Percentiles rank a stretch among this genome's conserved stretches.
phyloP scores from a whole-genome alignment of 2,329 filamentous ascomycete genomes.

The Fusarium paranaense region DNA sequence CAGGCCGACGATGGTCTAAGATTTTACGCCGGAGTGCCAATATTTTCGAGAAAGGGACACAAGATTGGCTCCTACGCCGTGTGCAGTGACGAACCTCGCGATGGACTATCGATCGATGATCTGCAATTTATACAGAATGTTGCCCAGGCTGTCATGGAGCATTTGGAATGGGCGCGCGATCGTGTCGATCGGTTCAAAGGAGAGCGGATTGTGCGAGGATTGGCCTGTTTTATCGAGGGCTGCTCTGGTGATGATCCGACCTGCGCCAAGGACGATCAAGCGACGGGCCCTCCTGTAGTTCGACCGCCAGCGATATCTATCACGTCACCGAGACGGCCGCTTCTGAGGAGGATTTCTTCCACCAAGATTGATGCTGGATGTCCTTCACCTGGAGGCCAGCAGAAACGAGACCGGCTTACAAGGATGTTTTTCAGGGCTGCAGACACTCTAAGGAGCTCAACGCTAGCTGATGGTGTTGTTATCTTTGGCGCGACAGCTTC shows the following conservation, averaged over 20 bases:
- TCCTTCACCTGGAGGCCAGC: background rate
- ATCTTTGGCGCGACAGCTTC: constrained; percentile 46
- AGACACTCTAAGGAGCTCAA: constrained; percentile 45
- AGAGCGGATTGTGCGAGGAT: constrained; percentile 65
- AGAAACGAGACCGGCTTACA: constrained; percentile 36
- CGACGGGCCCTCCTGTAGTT: constrained; percentile 8
- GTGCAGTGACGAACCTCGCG: constrained; percentile 66
- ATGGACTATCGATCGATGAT: constrained; percentile 61
- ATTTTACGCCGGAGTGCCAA: constrained; percentile 64
- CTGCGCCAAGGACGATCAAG: constrained; percentile 15
- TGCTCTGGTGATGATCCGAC: constrained; percentile 48
- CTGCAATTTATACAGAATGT: constrained; percentile 68
- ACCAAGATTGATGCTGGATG: constrained; percentile 18
- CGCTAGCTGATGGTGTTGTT: constrained; percentile 48
- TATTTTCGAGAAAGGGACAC: constrained; percentile 64
- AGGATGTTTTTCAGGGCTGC: constrained; percentile 45
- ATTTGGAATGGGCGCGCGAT: constrained; percentile 67
- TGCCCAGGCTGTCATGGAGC: constrained; percentile 67
- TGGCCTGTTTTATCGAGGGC: constrained; percentile 66
- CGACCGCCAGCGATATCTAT: constrained; percentile 37
- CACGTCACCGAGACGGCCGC: constrained; percentile 19
- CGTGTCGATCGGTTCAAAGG: constrained; percentile 64
- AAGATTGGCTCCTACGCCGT: constrained; percentile 72
- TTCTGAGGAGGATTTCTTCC: constrained; percentile 11
- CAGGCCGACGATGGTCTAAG: constrained; percentile 47